phyloP scores from a whole-genome alignment of 2,329 filamentous ascomycete species.

The Alternaria gaisen region DNA sequence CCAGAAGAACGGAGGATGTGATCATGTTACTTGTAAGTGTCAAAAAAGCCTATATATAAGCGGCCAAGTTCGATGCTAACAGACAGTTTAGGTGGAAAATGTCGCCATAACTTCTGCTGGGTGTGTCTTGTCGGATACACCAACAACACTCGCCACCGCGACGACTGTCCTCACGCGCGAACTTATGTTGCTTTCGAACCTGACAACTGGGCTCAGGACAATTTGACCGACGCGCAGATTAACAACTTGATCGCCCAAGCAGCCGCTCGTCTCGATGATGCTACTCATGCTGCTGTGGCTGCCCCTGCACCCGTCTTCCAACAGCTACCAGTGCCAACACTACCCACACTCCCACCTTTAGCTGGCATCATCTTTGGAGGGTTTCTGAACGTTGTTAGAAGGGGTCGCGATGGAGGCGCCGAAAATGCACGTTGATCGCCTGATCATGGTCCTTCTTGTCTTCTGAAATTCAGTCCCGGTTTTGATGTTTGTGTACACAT shows the following conservation, averaged over 20 bases:
- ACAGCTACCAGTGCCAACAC: not conserved
- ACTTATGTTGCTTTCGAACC: constrained; percentile 24
- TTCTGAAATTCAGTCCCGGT: not conserved
- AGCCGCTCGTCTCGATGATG: not conserved
- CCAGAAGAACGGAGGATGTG: constrained; percentile 38
- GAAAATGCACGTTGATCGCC: too few species aligned
- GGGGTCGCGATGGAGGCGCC: not conserved
- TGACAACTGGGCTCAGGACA: constrained; percentile 18
- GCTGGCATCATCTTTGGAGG: not conserved
- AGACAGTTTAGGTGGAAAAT: constrained; percentile 17
- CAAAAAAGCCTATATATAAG: not conserved
- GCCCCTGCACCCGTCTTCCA: not conserved
- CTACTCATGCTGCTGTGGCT: not conserved
- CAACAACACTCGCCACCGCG: constrained; percentile 9
- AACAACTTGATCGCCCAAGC: constrained; percentile 13
- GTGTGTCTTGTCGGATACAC: constrained; percentile 23
- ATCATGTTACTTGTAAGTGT: constrained; percentile 38
- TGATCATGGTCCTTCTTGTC: not conserved
- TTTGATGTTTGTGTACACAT: not conserved
- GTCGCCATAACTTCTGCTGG: constrained; percentile 37
- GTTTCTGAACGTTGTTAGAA: not conserved
- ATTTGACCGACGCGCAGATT: constrained; percentile 14
- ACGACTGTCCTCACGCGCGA: constrained; percentile 17
- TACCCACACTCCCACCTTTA: not conserved
- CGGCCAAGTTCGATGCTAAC: not conserved